Base-by-base conservation (phyloP, 1,139 yeast species). In the Hanseniaspora sp. region DNA sequence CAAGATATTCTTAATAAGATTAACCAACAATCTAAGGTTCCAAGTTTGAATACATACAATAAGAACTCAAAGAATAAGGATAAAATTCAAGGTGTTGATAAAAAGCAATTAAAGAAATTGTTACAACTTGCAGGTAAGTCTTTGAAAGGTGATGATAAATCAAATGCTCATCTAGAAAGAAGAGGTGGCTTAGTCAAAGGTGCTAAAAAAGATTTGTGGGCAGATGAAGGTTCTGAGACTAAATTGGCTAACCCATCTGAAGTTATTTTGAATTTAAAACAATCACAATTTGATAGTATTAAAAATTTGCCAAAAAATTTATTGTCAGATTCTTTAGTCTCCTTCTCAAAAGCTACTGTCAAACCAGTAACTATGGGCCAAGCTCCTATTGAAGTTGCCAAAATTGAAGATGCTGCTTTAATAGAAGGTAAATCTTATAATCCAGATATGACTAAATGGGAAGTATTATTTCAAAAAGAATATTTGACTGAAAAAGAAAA, bases 371-470 rank as follows among this genome's bases (percentile, higher is more conserved):
- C 95, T 0, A 63, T 84, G 58, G 71, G 69, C 44, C 69, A 71
- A 51, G 72, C 72, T 2, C 87, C 95, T 1, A 68, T 81, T 33
- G 63, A 65, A 29, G 74, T 77, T 48, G 37, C 46, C 13, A 72
- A 69, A 60, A 73, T 76, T 28, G 67, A 74, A 7, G 81, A 78
- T 29, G 69, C 64, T 7, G 58, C 81, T 7, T 87, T 92, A 18
- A 83, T 82, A 62, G 92, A 83, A 1, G 98, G 98, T 55, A 85
- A 85, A 67, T 90, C 97, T 3, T 92, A 92, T 66, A 92, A 92
- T 66, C 98, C 98, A 38, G 78, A 94, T 13, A 73, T 83, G 59
- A 85, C 83, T 57, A 80, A 86, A 38, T 92, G 98, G 98, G 79
- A 80, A 63, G 71, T 71, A 34, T 74, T 90, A 61, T 77, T 92